Evolutionary conservation across 139 green algal genomes (phyloP).

Genomic region (Haematococcus lacustris): DNA sequence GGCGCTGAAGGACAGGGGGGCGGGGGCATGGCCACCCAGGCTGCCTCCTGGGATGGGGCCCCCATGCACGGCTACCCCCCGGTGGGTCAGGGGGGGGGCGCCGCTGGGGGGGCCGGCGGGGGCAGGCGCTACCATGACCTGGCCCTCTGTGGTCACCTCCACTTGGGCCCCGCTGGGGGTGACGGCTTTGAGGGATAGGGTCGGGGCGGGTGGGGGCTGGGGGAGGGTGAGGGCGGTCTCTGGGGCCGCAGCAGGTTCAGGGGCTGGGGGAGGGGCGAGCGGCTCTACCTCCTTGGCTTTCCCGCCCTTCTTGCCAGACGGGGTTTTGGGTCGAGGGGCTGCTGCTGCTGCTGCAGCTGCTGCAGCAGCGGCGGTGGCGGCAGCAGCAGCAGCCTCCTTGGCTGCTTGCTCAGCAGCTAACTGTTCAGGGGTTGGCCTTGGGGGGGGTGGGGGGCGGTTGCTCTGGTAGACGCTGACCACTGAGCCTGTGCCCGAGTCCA

Average conservation of each 20-base stretch:
- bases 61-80: slow-evolving; percentile 33
- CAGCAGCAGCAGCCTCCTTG: neutral
- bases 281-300: neutral
- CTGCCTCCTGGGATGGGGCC: slow-evolving; percentile 23
- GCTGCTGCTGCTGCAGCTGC: slow-evolving; percentile 1
- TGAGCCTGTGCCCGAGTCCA: slow-evolving; percentile 5
- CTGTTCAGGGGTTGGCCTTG: slow-evolving; percentile 1
- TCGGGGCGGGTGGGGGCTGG: neutral
- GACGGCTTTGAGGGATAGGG: slow-evolving; percentile 1
- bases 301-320: neutral
- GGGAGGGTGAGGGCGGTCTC: neutral
- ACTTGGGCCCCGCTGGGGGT: slow-evolving; percentile 7
- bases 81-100: slow-evolving; percentile 7
- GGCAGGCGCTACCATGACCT: slow-evolving; percentile 23
- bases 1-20: slow-evolving; percentile 23
- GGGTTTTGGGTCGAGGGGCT: neutral
- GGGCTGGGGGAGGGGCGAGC: neutral
- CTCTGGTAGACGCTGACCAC: slow-evolving; percentile 1
- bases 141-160: slow-evolving; percentile 29
- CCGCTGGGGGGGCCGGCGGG: neutral
- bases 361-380: neutral
- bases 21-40: slow-evolving; percentile 13
- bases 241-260: neutral
- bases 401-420: slow-evolving; percentile 1
- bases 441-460: neutral